These are phyloP conservation scores for Xylariales sp. DNA, from an alignment of 2,329 filamentous ascomycete genomes.

Conservation along the genomic window DNA sequence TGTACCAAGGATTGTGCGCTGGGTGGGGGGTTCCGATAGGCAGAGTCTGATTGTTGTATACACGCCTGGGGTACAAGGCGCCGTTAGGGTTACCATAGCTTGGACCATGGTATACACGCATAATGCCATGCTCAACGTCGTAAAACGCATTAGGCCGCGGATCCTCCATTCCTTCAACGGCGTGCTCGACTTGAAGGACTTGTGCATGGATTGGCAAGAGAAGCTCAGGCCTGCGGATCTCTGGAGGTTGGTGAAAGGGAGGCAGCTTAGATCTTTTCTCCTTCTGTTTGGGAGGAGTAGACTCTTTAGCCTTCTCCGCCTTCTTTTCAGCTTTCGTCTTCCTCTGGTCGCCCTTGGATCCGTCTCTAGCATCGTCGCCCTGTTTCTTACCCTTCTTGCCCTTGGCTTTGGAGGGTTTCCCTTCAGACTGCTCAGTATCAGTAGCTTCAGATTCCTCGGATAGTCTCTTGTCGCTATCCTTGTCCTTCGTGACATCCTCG, in stretches of 20 bases:
- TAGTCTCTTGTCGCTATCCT: constrained; percentile 8
- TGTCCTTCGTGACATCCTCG: constrained; percentile 8
- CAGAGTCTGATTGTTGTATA: constrained; percentile 26
- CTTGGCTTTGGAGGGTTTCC: constrained; percentile 6
- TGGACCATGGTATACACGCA: constrained; percentile 54
- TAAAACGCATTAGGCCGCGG: constrained; percentile 57
- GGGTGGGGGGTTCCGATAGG: constrained; percentile 41
- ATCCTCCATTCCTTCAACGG: constrained; percentile 47
- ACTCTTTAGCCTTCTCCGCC: constrained; percentile 4
- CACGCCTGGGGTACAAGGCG: constrained; percentile 40
- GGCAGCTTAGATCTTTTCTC: not conserved
- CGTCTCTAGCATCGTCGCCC: constrained; percentile 30
- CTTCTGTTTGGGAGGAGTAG: constrained; percentile 2
- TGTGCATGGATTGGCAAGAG: constrained; percentile 44
- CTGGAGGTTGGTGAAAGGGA: constrained; percentile 15
- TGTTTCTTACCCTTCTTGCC: constrained; percentile 9
- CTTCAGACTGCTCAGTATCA: not conserved
- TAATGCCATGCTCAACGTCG: constrained; percentile 45
- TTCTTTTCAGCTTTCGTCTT: constrained; percentile 3
- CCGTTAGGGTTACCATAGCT: constrained; percentile 48
- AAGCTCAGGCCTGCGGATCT: constrained; percentile 36
- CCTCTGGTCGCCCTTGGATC: constrained; percentile 87
- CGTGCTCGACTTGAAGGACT: constrained; percentile 51
- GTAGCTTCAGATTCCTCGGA: constrained; percentile 1
- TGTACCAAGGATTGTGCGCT: constrained; percentile 36